Base-by-base conservation (phyloP, 805 yeast genomes). In the Pichia heedii region DNA sequence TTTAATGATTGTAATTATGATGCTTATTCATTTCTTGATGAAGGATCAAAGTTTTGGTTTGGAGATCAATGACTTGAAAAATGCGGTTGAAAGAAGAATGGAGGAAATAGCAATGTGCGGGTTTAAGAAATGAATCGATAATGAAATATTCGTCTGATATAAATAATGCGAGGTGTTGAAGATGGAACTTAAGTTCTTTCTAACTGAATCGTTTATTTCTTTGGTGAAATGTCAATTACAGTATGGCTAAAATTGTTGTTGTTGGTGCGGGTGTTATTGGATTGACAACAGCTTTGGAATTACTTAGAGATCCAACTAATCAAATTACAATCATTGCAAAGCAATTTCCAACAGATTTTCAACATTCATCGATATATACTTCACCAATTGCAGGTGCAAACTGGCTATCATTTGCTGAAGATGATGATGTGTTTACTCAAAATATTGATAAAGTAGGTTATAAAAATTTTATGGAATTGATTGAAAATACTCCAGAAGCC, bases 311-410 rank as follows among this genome's bases (percentile, higher is more conserved):
- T 21, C 37, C 44, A 16, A 71, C 69, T 7, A 66, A 71, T 49
- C 59, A 60, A 19, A 71, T 73, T 7, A 61, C 70, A 1, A 58
- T 74, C 21, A 51, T 74, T 2, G 71, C 71, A 1, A 57, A 63
- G 22, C 61, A 71, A 47, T 55, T 78, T 22, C 84, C 84, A 0
- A 81, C 83, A 1, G 84, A 79, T 41, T 53, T 63, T 24, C 68
- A 70, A 38, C 63, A 69, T 29, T 60, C 59, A 15, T 44, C 50
- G 4, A 69, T 69, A 12, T 80, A 76, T 54, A 70, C 84, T 3
- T 76, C 82, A 0, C 84, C 85, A 3, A 74, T 68, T 56, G 86
- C 85, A 1, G 87, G 86, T 7, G 88, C 86, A 38, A 76, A 79
- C 51, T 80, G 86, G 84, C 67, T 65, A 36, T 73, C 81, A 13